Evolutionary conservation across 2,329 filamentous ascomycete genomes (phyloP), one percentile per base, ranked within the genome.

Genomic region (Exophiala bonariae): DNA sequence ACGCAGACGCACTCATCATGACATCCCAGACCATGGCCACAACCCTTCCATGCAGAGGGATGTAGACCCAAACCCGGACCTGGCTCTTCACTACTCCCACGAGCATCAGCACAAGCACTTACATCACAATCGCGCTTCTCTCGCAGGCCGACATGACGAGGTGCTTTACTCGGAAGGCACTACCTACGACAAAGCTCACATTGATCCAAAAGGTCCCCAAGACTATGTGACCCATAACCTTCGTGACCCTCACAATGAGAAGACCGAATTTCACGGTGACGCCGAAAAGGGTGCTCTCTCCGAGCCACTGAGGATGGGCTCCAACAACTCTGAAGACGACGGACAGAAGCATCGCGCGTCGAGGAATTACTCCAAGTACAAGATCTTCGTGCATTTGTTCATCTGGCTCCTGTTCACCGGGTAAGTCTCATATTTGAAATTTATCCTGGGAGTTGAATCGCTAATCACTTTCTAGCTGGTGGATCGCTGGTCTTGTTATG

Each of bases 401-500:
- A 56, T 58, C 41, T 58, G 57, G 57, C 39, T 56, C n/a, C 26
- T 58, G 13, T 58, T 59, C 45, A 58, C 54, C 22, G 53, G 43
- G 53, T 55, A 47, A 42, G 49, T 46, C 7, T 19, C 35, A n/a
- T 37, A 16, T 8, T 20, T 41, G 11, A 6, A 6, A 26, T 6
- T 28, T 22, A 3, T 22, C 14, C 11, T 28, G 8, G 7, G 19
- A 18, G 33, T 32, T 20, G 35, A 26, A 34, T 48, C 41, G 17
- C 28, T 47, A 34, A 45, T 44, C 7, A 19, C 2, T 19, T 5
- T 35, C n/a, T 35, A 55, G 52, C 41, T 90, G 87, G 87, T 91
- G 86, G 86, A 85, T 91, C 55, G 83, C 85, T 5, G 81, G 83
- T 44, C 71, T 92, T 38, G 74, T 90, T 49, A 73, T 89, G 43